phyloP scores from a whole-genome alignment of 371 early-diverging fungal genomes.

The Apophysomyces variabilis region DNA sequence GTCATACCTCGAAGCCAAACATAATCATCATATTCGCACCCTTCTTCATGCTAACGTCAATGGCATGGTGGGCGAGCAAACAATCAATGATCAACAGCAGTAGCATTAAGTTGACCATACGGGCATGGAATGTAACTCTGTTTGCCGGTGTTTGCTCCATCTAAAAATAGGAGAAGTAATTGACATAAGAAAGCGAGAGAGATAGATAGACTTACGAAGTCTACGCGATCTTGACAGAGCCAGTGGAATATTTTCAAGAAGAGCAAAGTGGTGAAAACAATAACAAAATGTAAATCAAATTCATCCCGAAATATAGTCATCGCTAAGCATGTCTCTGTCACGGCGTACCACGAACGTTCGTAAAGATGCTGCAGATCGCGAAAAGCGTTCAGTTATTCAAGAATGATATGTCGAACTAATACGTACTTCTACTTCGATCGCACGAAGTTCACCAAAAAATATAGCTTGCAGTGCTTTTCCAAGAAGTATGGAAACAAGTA shows the following conservation, averaged over 20 bases:
- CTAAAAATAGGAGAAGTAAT: constrained; percentile 36
- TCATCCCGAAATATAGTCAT: constrained; percentile 96
- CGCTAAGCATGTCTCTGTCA: constrained; percentile 94
- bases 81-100: constrained; percentile 72
- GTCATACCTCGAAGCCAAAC: constrained; percentile 91
- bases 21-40: constrained; percentile 93
- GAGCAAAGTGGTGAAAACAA: constrained; percentile 81
- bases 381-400: constrained; percentile 7
- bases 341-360: constrained; percentile 95
- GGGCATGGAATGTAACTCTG: constrained; percentile 66
- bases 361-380: constrained; percentile 79
- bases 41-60: constrained; percentile 58
- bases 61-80: constrained; percentile 70
- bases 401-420: neutral
- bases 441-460: constrained; percentile 91
- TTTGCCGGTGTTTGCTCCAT: constrained; percentile 85
- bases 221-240: constrained; percentile 91
- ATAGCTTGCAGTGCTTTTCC: constrained; percentile 77
- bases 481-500: constrained; percentile 75
- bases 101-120: constrained; percentile 68
- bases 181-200: neutral
- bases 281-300: constrained; percentile 85
- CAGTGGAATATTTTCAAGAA: constrained; percentile 96
- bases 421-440: constrained; percentile 88
- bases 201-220: constrained; percentile 71